Evolutionary conservation across 2,329 filamentous ascomycete species (phyloP).

Genomic region (Colletotrichum cordylinicola): DNA sequence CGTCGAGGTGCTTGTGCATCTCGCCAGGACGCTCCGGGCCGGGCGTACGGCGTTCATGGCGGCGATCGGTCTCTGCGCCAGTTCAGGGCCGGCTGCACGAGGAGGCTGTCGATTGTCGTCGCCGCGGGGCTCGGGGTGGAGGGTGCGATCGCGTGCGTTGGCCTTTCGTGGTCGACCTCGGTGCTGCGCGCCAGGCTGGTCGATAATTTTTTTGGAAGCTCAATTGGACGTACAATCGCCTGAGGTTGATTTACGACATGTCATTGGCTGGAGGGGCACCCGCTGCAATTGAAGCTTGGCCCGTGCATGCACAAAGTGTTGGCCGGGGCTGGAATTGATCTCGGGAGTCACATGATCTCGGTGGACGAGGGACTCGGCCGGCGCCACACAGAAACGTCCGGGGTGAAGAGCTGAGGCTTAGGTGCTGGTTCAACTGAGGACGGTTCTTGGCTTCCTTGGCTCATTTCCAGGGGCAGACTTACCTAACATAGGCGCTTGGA

Average conservation of each 20-base stretch:
- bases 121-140: neutral
- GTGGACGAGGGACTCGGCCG: neutral
- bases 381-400: neutral
- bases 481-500: neutral
- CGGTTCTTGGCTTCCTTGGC: neutral
- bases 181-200: slow-evolving; percentile 17
- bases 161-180: slow-evolving; percentile 5
- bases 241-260: neutral
- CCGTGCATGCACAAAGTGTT: neutral
- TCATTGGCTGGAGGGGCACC: neutral
- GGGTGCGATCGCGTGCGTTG: slow-evolving; percentile 10
- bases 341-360: neutral
- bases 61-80: slow-evolving; percentile 15
- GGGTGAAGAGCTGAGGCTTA: neutral
- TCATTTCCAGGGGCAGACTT: neutral
- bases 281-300: neutral
- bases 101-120: neutral
- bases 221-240: slow-evolving; percentile 10
- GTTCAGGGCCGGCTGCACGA: slow-evolving; percentile 10
- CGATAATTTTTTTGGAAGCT: slow-evolving; percentile 26
- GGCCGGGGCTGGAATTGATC: neutral
- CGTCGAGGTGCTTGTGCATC: slow-evolving; percentile 47
- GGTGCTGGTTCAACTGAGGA: neutral
- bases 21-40: slow-evolving; percentile 58
- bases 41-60: slow-evolving; percentile 63